These are phyloP conservation scores for Leccinellum albellum DNA, from an alignment of 768 basidiomycete species.

Conservation along the genomic window DNA sequence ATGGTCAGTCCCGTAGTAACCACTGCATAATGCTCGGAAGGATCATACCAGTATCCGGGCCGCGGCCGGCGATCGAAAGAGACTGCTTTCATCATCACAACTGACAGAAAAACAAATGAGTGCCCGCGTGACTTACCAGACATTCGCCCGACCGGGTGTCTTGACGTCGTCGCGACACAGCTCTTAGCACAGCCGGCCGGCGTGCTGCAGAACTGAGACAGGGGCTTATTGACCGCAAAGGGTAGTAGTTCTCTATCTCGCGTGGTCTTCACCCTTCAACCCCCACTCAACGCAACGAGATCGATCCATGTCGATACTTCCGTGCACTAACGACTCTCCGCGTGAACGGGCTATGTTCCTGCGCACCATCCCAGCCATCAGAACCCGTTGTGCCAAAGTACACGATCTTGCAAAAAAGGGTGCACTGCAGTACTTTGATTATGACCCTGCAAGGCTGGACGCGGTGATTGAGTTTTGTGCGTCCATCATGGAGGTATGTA, in stretches of 20 bases:
- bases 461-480: slow-evolving; percentile 72
- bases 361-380: slow-evolving; percentile 83
- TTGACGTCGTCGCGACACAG: background rate
- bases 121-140: background rate
- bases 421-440: slow-evolving; percentile 81
- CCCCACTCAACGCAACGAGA: too few species aligned
- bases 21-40: background rate
- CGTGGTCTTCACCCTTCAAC: background rate
- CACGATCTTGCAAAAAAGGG: slow-evolving; percentile 71
- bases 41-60: background rate
- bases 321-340: slow-evolving; percentile 9
- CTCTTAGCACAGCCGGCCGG: background rate
- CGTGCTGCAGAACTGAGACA: background rate
- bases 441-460: slow-evolving; percentile 71
- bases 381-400: slow-evolving; percentile 78
- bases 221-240: slow-evolving; percentile 11
- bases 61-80: background rate
- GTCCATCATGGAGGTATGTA: slow-evolving; percentile 69
- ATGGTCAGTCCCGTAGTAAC: background rate
- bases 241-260: background rate
- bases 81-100: background rate
- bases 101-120: background rate
- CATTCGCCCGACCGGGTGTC: too few species aligned
- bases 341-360: slow-evolving; percentile 55
- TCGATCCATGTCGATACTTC: slow-evolving; percentile 7